Conservation (phyloP, 768 basidiomycete genomes). For the Trametes cinnabarina region DNA sequence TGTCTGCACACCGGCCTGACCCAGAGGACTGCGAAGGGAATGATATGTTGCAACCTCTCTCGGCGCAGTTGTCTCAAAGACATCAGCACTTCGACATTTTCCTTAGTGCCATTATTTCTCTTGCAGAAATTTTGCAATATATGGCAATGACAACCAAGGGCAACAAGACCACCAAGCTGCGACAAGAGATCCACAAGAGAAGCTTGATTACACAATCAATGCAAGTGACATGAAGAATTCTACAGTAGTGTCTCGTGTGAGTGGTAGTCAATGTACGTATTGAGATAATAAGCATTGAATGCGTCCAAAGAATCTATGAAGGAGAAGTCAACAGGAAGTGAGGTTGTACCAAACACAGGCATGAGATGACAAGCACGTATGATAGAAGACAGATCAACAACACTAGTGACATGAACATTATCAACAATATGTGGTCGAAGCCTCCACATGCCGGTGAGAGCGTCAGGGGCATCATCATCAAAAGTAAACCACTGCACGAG, state of each 20-base stretch:
- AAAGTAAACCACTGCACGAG: neutral
- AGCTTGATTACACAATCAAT: too few species aligned
- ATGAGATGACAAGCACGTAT: constrained; percentile 3
- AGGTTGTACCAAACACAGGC: neutral
- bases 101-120: too few species aligned
- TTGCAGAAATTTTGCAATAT: too few species aligned
- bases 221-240: neutral
- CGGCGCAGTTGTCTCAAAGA: too few species aligned
- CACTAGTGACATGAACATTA: neutral
- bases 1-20: too few species aligned
- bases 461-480: neutral
- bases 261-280: constrained; percentile 3
- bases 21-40: too few species aligned
- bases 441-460: neutral
- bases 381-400: neutral
- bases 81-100: too few species aligned
- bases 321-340: neutral
- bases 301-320: neutral
- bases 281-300: neutral
- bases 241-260: neutral
- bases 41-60: too few species aligned
- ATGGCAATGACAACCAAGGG: too few species aligned
- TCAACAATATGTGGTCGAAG: neutral
- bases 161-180: too few species aligned
- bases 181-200: too few species aligned